Conservation (phyloP, 768 basidiomycete genomes). For the Termitomyces sp. region DNA sequence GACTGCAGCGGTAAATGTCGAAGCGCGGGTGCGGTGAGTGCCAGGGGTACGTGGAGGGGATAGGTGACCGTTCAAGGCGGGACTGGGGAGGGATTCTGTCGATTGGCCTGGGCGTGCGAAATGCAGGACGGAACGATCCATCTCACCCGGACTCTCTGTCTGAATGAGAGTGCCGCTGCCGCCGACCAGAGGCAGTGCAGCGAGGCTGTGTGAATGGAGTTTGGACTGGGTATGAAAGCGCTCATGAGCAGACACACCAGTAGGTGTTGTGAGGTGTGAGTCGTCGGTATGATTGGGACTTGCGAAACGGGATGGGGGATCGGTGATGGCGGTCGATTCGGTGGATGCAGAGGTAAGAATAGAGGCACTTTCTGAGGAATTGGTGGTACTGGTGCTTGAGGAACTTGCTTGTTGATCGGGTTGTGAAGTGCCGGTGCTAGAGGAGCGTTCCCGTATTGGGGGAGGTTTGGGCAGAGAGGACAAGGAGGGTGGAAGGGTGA, state of each 20-base stretch:
- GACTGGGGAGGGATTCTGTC: slow-evolving; percentile 61
- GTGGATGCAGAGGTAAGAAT: slow-evolving; percentile 42
- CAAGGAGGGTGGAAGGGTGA: slow-evolving; percentile 32
- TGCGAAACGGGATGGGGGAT: slow-evolving; percentile 42
- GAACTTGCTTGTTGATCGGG: slow-evolving; percentile 27
- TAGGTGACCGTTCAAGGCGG: slow-evolving; percentile 22
- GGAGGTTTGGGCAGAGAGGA: slow-evolving; percentile 19
- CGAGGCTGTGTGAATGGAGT: slow-evolving; percentile 27
- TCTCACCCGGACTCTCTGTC: slow-evolving; percentile 46
- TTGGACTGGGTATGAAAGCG: slow-evolving; percentile 17
- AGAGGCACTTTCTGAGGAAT: slow-evolving; percentile 42
- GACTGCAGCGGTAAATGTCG: slow-evolving; percentile 12
- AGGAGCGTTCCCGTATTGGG: slow-evolving; percentile 27
- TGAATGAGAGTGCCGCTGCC: slow-evolving; percentile 13
- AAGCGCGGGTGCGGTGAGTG: slow-evolving; percentile 7
- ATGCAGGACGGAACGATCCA: slow-evolving; percentile 72
- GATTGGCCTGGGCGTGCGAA: slow-evolving; percentile 76
- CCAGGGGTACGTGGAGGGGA: slow-evolving; percentile 28
- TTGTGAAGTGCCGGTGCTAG: slow-evolving; percentile 27
- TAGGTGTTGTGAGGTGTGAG: slow-evolving; percentile 23
- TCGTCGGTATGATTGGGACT: slow-evolving; percentile 20
- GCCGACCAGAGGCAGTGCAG: slow-evolving; percentile 32
- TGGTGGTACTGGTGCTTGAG: slow-evolving; percentile 29
- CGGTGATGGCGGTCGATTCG: slow-evolving; percentile 44
- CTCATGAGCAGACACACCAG: slow-evolving; percentile 17